Conservation (phyloP, 2,329 filamentous ascomycete genomes). For the Penicillium nordicum region DNA sequence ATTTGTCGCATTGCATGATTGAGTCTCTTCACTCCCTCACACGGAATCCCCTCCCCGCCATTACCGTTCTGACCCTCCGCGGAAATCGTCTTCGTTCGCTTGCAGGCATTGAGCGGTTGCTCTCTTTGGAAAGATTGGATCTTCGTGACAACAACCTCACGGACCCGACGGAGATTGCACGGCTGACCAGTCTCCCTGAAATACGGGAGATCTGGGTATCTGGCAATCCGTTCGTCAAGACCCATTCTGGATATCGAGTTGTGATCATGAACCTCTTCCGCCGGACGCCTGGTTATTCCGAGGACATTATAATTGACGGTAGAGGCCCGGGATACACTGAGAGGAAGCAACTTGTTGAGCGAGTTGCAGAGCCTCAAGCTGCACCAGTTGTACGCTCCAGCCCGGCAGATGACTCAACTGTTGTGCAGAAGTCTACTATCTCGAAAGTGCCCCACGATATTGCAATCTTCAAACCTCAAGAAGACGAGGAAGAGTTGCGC, state of each 20-base stretch:
- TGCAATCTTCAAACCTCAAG: constrained; percentile 9
- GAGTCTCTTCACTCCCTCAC: constrained; percentile 84
- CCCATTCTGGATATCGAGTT: constrained; percentile 78
- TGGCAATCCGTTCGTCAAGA: constrained; percentile 87
- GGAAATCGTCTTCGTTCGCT: constrained; percentile 83
- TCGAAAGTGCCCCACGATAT: constrained; percentile 14
- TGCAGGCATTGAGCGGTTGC: constrained; percentile 82
- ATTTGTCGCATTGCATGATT: constrained; percentile 97
- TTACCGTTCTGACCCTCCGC: constrained; percentile 86
- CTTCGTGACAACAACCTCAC: constrained; percentile 83
- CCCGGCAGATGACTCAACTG: constrained; percentile 59
- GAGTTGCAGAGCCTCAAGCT: constrained; percentile 69
- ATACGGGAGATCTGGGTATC: constrained; percentile 89
- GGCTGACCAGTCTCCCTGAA: constrained; percentile 85
- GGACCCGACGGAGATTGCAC: constrained; percentile 87
- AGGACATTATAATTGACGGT: constrained; percentile 87
- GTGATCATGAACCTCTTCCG: constrained; percentile 96
- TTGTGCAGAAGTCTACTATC: constrained; percentile 63
- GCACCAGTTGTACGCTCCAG: constrained; percentile 74
- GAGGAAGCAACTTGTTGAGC: constrained; percentile 77
- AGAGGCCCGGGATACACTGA: constrained; percentile 80
- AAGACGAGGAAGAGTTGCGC: constrained; percentile 16
- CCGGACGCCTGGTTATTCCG: constrained; percentile 79
- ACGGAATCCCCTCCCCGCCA: constrained; percentile 79
- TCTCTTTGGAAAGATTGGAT: constrained; percentile 85